Percentiles rank a stretch among this genome's conserved stretches.
These are phyloP conservation scores for Colletotrichum salicis DNA, from an alignment of 2,329 filamentous ascomycete species.

Conservation along the genomic window DNA sequence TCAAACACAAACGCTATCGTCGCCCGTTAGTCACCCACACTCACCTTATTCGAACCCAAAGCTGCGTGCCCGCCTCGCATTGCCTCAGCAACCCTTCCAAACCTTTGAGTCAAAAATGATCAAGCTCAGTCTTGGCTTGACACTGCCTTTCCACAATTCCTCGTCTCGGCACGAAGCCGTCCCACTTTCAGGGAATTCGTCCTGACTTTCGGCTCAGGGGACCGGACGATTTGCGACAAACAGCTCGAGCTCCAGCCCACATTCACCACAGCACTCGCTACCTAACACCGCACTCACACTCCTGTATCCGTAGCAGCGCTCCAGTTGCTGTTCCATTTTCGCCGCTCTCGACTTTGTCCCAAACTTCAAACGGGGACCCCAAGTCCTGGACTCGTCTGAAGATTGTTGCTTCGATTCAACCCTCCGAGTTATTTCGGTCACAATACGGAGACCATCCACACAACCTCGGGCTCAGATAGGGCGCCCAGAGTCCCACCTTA, in stretches of 20 bases:
- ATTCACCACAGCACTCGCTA: background rate
- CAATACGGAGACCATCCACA: background rate
- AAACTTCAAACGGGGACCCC: background rate
- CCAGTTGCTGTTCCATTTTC: background rate
- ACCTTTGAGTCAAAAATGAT: conserved; percentile 10
- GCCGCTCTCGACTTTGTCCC: background rate
- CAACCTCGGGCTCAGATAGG: background rate
- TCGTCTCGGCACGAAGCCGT: conserved; percentile 27
- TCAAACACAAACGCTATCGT: conserved; percentile 10
- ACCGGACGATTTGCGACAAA: conserved; percentile 33
- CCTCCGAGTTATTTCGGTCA: background rate
- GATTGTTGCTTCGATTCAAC: conserved; percentile 9
- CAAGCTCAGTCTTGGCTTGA: conserved; percentile 20
- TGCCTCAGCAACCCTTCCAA: conserved; percentile 24
- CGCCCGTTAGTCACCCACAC: background rate
- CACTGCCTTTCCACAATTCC: conserved; percentile 22
- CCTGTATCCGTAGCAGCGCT: background rate
- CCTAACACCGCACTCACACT: too few species aligned
- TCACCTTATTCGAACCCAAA: conserved; percentile 20
- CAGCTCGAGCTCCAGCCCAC: conserved; percentile 15
- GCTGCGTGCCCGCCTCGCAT: conserved; percentile 12
- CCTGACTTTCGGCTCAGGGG: conserved; percentile 26
- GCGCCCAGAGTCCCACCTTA: background rate
- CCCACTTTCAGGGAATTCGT: conserved; percentile 31
- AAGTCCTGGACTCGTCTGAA: conserved; percentile 17